phyloP scores from a whole-genome alignment of 2,329 filamentous ascomycete genomes.

The Graphilbum fragrans region DNA sequence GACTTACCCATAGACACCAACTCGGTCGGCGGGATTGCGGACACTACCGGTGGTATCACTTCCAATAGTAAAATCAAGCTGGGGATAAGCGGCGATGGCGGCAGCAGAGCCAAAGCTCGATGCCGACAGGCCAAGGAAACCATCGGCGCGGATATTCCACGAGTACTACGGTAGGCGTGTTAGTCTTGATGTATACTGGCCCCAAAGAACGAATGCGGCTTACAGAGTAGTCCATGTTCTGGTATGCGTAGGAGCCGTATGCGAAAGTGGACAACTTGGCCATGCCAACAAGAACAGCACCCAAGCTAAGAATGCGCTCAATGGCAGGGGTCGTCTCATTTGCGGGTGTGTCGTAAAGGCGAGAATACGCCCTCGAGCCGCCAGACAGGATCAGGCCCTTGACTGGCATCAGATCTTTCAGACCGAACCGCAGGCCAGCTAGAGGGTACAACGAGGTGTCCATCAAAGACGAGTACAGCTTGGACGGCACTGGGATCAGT shows the following conservation, averaged over 20 bases:
- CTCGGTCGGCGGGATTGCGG: slow-evolving; percentile 2
- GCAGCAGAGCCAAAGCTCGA: slow-evolving; percentile 3
- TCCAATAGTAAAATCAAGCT: slow-evolving; percentile 2
- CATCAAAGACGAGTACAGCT: slow-evolving; percentile 1
- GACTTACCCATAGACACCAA: slow-evolving; percentile 2
- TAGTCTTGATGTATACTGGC: neutral
- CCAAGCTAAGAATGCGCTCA: neutral
- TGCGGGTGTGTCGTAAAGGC: slow-evolving; percentile 1
- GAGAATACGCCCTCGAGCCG: slow-evolving; percentile 1
- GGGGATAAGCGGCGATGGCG: slow-evolving; percentile 1
- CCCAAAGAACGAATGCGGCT: neutral
- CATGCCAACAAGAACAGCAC: slow-evolving; percentile 2
- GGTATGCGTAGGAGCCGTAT: slow-evolving; percentile 3
- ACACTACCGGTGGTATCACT: slow-evolving; percentile 2
- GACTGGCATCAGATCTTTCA: slow-evolving; percentile 5
- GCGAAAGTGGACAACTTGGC: slow-evolving; percentile 3
- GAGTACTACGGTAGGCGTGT: slow-evolving; percentile 1
- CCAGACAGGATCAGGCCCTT: slow-evolving; percentile 1
- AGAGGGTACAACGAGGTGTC: neutral
- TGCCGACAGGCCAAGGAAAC: slow-evolving; percentile 1
- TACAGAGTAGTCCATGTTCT: slow-evolving; percentile 5
- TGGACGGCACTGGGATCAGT: slow-evolving; percentile 3
- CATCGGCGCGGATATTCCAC: slow-evolving; percentile 3
- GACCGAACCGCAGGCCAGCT: slow-evolving; percentile 4
- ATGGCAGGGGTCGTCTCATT: slow-evolving; percentile 2